Conservation (phyloP, 23 red algal species). For the Pyropia haitanensis region DNA sequence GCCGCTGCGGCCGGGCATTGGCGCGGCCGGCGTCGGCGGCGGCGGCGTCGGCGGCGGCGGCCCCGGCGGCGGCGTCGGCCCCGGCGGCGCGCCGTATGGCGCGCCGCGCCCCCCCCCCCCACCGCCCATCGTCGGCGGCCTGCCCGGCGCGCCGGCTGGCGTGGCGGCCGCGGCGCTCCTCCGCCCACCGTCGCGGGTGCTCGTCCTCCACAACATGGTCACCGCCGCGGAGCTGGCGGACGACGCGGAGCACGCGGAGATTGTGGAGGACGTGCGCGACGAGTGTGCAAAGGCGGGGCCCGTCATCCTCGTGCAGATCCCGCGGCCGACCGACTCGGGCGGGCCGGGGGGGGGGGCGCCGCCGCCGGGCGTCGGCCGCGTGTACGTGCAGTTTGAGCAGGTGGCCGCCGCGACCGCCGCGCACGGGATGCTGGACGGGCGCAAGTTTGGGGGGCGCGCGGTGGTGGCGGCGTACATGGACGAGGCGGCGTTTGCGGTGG, state of each 20-base stretch:
- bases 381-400: constrained; percentile 32
- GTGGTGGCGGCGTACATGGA: constrained; percentile 33
- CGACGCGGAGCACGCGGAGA: constrained; percentile 68
- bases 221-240: constrained; percentile 56
- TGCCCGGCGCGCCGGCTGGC: not conserved
- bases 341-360: not conserved
- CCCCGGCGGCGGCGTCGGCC: not conserved
- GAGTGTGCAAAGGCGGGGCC: constrained; percentile 52
- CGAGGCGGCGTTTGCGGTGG: constrained; percentile 30
- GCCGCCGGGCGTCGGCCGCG: constrained; percentile 27
- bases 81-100: not conserved
- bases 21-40: not conserved
- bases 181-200: constrained; percentile 28
- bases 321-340: constrained; percentile 10
- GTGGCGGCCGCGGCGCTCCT: constrained; percentile 24
- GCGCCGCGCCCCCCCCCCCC: not conserved
- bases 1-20: not conserved
- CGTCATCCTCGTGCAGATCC: constrained; percentile 29
- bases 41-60: not conserved
- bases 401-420: constrained; percentile 35
- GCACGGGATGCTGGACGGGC: constrained; percentile 19
- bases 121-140: no score
- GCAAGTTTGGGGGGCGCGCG: constrained; percentile 36
- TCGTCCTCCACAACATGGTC: constrained; percentile 63
- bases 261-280: constrained; percentile 55